phyloP scores from a whole-genome alignment of 768 basidiomycete genomes.

The Russula brevipes region DNA sequence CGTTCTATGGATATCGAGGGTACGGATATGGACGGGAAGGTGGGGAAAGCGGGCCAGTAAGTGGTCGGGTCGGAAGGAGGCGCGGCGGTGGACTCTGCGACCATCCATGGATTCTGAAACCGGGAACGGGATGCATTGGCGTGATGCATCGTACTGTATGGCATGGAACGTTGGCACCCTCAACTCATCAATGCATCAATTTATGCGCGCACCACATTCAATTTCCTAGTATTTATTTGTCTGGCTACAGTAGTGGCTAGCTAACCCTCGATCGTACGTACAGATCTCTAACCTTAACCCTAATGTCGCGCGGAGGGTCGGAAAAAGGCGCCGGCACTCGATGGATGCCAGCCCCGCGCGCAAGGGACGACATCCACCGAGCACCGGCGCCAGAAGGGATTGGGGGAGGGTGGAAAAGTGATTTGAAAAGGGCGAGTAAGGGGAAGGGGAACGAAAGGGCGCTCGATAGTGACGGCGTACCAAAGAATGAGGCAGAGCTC shows the following conservation, averaged over 20 bases:
- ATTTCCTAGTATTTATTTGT: no score
- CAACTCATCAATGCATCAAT: no score
- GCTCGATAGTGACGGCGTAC: conserved; percentile 11
- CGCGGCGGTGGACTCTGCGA: neutral
- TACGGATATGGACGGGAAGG: conserved; percentile 7
- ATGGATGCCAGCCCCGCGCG: neutral
- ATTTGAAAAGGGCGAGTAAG: neutral
- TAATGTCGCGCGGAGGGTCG: neutral
- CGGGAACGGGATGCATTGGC: neutral
- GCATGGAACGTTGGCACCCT: neutral
- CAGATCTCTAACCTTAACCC: conserved; percentile 20
- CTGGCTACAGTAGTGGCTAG: no score
- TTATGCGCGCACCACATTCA: no score
- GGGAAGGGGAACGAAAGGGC: conserved; percentile 3
- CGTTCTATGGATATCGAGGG: conserved; percentile 24
- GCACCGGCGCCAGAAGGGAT: neutral
- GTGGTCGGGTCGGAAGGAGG: neutral
- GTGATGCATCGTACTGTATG: conserved; percentile 13
- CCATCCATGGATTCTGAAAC: conserved; percentile 15
- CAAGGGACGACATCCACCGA: neutral
- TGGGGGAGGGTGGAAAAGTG: neutral
- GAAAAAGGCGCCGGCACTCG: neutral
- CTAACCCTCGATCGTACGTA: neutral
- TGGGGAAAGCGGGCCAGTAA: neutral
- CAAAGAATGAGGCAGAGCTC: neutral